Evolutionary conservation across 257 asterid genomes (phyloP), one percentile per base, ranked within the genome.

Genomic region (Solanum verrucosum): DNA sequence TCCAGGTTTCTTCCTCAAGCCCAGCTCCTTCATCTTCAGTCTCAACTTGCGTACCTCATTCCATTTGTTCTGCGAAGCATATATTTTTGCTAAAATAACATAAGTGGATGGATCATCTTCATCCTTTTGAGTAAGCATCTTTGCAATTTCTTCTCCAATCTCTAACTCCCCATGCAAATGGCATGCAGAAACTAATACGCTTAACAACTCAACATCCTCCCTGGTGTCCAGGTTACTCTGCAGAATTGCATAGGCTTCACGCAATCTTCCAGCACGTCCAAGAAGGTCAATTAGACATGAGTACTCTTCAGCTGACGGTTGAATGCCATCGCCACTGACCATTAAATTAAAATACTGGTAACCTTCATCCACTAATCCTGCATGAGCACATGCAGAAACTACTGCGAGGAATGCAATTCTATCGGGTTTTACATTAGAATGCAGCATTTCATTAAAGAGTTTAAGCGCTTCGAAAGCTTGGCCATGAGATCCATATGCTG

Each of bases 381-480:
- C 96, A 87, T 95, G 98, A 89, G 95, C 92, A 87, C 98, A 95
- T 40, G 98, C 95, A 49, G 98, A 94, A 85, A 95, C 93, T 42
- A 95, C 94, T n/a, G 97, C 93, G 60, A 94, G 95, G 84, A 95
- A 95, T 49, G 98, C 88, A 65, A 95, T 93, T 91, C 97, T 92
- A 82, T 95, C 98, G 0, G 96, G 98, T 81, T 74, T 88, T 72
- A 93, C 87, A 88, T 88, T 87, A 13, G 92, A 78, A 72, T 84
- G 91, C 29, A 94, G 91, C 98, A 95, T 94, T 83, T 90, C 90
- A 27, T 89, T 84, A 21, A 95, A 95, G 42, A 94, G 91, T 52
- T 90, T 90, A 89, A 93, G 72, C 12, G 98, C 95, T 84, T 95
- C 93, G 21, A 82, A 77, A 63, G 95, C 95, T 92, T 86, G 96